Base-by-base conservation (phyloP, 1,284 basidiomycete species). In the Sanguinoderma infundibulare region DNA sequence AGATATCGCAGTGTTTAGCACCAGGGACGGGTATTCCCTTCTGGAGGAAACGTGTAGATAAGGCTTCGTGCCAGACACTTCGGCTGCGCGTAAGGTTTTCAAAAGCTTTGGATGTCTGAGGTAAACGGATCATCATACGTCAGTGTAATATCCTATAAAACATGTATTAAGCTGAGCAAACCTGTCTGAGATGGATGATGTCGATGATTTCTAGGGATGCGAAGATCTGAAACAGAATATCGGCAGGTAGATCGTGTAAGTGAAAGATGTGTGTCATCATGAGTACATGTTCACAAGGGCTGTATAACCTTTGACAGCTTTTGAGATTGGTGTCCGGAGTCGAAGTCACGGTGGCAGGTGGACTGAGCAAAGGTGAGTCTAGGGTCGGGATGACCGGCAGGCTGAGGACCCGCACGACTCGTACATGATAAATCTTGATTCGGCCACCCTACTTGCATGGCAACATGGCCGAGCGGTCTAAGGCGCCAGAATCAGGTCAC, bases 91-190 rank as follows among this genome's bases (percentile, higher is more conserved):
- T 84, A 20, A 82, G 67, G 1, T 73, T 66, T 22, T 70, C 63
- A 42, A 87, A 77, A 5, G 67, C 63, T 61, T 73, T 82, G 69
- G 75, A 87, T 6, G 83, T 82, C 87, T 89, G 57, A 5, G 24
- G 39, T 1, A 9, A n/a, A 42, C 14, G 10, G 20, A 24, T 20
- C 22, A 6, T 6, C 24, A 46, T 10, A 3, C 28, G 22, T 46
- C 24, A 46, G 42, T 46, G 10, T 5, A 15, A 14, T 26, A 8
- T 10, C 10, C 9, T 17, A 22, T 10, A 28, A 26, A 2, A 28
- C 24, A 46, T 26, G 12, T 5, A 3, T 6, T 38, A 26, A 15
- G 14, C 8, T 2, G 5, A 5, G 12, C 39, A 12, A 12, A 54
- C 53, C n/a, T 54, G 9, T 26, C 53, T 42, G 28, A 54, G 22